These are phyloP conservation scores for Microglena sp. DNA, from an alignment of 139 green algal species.

Conservation along the genomic window DNA sequence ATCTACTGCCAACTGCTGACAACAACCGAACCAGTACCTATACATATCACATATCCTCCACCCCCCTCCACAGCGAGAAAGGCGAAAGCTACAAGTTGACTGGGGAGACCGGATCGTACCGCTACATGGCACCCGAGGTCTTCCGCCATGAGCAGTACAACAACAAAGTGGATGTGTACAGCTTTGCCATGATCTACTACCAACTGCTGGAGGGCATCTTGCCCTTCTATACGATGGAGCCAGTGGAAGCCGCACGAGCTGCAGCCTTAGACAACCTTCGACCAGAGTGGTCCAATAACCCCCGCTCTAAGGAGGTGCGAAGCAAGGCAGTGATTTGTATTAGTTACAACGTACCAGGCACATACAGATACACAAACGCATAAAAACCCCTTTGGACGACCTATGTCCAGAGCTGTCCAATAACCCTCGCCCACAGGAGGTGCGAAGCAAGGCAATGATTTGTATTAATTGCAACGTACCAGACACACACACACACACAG, in stretches of 20 bases:
- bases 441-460: no score
- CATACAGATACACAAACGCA: not conserved
- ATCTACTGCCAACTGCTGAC: conserved; percentile 31
- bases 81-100: no score
- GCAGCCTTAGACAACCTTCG: conserved; percentile 16
- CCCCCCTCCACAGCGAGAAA: no score
- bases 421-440: no score
- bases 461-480: not conserved
- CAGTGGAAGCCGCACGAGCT: conserved; percentile 27
- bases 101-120: not conserved
- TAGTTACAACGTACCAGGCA: not conserved
- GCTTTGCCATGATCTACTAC: conserved; percentile 40
- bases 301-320: not conserved
- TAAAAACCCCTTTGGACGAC: no score
- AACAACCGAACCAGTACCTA: not conserved
- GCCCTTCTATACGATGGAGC: conserved; percentile 16
- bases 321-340: not conserved
- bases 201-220: conserved; percentile 33
- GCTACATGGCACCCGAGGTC: conserved; percentile 66
- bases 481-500: not conserved
- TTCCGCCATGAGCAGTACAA: conserved; percentile 68
- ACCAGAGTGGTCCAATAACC: not conserved
- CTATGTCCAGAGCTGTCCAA: no score
- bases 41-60: not conserved
- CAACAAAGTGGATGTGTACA: conserved; percentile 68